Evolutionary conservation across 495 filamentous ascomycete species (phyloP).

Genomic region (Xylaria scruposa): DNA sequence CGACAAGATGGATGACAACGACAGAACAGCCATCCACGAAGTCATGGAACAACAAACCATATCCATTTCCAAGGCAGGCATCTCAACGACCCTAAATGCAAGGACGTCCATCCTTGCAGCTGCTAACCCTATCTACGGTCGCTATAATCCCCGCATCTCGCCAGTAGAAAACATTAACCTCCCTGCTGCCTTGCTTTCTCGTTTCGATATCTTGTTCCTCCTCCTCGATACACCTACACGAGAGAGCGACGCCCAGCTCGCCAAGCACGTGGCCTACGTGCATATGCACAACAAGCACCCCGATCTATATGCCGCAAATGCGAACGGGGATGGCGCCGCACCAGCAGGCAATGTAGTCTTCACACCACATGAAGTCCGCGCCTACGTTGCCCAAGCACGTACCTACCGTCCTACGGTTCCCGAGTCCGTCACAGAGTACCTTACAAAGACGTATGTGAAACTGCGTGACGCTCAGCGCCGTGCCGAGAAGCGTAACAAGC

Average conservation of each 20-base stretch:
- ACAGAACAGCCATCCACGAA: conserved; percentile 98
- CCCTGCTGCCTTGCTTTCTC: conserved; percentile 90
- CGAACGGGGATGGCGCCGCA: conserved; percentile 23
- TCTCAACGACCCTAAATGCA: conserved; percentile 93
- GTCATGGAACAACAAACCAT: conserved; percentile 99
- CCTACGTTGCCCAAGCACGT: conserved; percentile 92
- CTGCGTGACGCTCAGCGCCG: conserved; percentile 87
- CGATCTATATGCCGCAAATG: conserved; percentile 65
- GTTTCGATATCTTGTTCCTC: conserved; percentile 96
- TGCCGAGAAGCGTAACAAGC: conserved; percentile 84
- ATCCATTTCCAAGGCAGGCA: conserved; percentile 97
- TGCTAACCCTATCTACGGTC: conserved; percentile 95
- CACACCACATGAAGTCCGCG: conserved; percentile 87
- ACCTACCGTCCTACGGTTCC: conserved; percentile 86
- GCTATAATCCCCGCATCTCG: conserved; percentile 95
- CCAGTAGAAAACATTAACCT: conserved; percentile 99
- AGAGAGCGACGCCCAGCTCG: conserved; percentile 91
- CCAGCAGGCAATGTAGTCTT: conserved; percentile 67
- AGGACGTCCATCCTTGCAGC: conserved; percentile 97
- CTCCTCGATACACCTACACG: conserved; percentile 91
- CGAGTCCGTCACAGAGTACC: conserved; percentile 85
- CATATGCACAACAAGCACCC: conserved; percentile 98
- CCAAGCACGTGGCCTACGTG: conserved; percentile 92
- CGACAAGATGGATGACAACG: conserved; percentile 98
- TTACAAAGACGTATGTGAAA: conserved; percentile 93